These are phyloP conservation scores for Tolypocladium amazonense DNA, from an alignment of 2,329 filamentous ascomycete genomes.

Conservation along the genomic window DNA sequence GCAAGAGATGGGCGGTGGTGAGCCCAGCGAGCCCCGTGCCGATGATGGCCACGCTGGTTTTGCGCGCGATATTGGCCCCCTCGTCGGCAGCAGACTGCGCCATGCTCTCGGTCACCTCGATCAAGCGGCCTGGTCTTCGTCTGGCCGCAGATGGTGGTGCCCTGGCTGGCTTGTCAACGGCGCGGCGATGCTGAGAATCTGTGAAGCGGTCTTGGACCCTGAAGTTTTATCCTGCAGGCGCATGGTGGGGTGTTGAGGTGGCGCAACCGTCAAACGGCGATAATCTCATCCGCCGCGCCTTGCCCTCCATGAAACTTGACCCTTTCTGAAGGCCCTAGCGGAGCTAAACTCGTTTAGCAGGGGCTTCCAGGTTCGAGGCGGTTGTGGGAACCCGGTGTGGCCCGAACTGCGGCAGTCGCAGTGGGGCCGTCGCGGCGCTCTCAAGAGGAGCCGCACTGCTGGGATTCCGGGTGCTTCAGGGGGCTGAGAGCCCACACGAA, in stretches of 20 bases:
- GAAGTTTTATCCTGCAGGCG: background rate
- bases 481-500: no score
- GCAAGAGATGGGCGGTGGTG: constrained; percentile 22
- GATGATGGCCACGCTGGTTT: constrained; percentile 19
- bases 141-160: background rate
- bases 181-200: background rate
- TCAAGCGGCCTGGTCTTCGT: background rate
- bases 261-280: background rate
- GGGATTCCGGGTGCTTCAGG: no score
- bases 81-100: background rate
- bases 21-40: constrained; percentile 27
- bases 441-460: no score
- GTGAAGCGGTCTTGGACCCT: background rate
- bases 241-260: no score
- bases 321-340: no score
- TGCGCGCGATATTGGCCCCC: background rate
- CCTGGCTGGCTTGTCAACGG: background rate
- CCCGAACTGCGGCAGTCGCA: no score
- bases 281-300: no score
- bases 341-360: background rate
- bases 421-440: no score
- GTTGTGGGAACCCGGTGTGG: no score
- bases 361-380: no score
- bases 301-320: background rate
- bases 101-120: background rate